A percentile compares a stretch with the other conserved stretches of the same genome.
Conservation (phyloP, 331 rosid species). For the Malus hybrid region DNA sequence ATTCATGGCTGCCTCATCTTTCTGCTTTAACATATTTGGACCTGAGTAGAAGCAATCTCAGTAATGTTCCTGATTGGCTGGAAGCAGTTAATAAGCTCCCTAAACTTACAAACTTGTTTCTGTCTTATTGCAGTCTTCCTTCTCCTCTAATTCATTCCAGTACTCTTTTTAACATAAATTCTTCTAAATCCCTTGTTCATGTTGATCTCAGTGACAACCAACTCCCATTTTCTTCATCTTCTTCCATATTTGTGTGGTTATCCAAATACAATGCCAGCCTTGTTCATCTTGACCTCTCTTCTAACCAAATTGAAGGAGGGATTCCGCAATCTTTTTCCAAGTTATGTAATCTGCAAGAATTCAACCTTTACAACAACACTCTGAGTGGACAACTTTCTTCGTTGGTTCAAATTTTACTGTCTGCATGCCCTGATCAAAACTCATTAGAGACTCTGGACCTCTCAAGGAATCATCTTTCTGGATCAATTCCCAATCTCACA, state of each 20-base stretch:
- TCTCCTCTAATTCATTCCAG: not conserved
- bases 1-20: not conserved
- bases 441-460: not conserved
- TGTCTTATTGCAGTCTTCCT: fast-evolving
- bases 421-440: not conserved
- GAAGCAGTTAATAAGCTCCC: not conserved
- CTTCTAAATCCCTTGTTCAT: not conserved
- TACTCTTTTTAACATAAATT: not conserved
- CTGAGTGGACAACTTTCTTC: not conserved
- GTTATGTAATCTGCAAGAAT: not conserved
- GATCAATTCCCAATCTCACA: not conserved
- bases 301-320: not conserved
- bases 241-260: not conserved
- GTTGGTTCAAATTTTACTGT: not conserved
- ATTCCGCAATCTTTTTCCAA: not conserved
- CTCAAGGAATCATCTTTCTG: not conserved
- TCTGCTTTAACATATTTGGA: not conserved
- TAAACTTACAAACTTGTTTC: not conserved
- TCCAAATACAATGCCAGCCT: not conserved
- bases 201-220: not conserved
- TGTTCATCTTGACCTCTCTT: not conserved
- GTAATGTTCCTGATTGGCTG: not conserved
- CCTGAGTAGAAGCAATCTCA: not conserved
- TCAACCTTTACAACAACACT: fast-evolving
- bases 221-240: not conserved